Conservation (phyloP, 306 rosid species). For the Rosa chinensis region DNA sequence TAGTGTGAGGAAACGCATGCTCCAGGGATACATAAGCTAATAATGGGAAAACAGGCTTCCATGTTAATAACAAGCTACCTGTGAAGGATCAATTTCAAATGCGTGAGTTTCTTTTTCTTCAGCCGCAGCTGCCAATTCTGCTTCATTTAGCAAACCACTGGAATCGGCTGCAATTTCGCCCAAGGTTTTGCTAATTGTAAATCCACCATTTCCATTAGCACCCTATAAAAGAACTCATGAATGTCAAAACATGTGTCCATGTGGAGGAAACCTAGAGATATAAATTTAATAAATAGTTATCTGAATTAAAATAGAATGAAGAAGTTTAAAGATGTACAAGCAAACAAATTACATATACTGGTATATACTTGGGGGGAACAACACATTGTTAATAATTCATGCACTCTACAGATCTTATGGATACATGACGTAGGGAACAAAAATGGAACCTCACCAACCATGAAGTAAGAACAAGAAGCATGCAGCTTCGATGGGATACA, state of each 20-base stretch:
- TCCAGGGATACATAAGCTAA: background rate
- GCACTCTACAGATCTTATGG: background rate
- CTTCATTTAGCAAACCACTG: constrained; percentile 77
- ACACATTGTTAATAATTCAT: background rate
- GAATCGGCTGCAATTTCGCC: constrained; percentile 73
- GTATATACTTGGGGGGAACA: background rate
- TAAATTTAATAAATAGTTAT: background rate
- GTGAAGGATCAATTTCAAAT: constrained; percentile 78
- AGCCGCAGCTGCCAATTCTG: constrained; percentile 83
- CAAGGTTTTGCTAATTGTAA: constrained; percentile 77
- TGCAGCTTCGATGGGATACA: background rate
- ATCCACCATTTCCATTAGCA: constrained; percentile 62
- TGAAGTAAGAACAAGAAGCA: background rate
- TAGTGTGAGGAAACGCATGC: background rate
- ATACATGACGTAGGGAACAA: background rate
- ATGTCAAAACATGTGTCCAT: background rate
- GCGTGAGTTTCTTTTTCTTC: constrained; percentile 92
- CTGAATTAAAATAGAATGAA: background rate
- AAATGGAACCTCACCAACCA: background rate
- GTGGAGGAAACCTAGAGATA: background rate
- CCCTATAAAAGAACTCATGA: constrained; percentile 39
- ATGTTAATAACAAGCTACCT: constrained; percentile 47
- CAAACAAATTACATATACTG: background rate
- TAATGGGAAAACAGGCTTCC: constrained; percentile 4
- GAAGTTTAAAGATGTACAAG: background rate